phyloP scores from a whole-genome alignment of 306 rosid species.

The Senna tora region DNA sequence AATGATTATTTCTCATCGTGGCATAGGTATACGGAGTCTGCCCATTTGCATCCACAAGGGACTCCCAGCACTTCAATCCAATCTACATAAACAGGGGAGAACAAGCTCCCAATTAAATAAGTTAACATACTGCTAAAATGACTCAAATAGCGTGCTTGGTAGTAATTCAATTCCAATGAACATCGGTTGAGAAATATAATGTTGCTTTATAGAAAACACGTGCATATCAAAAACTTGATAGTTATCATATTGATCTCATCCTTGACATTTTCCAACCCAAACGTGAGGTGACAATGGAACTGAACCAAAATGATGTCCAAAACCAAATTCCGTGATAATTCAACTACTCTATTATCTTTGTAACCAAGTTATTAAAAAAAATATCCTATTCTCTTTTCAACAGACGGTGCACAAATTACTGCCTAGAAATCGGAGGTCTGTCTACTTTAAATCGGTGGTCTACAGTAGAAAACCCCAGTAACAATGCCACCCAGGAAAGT shows the following conservation, averaged over 20 bases:
- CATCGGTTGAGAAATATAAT: slow-evolving; percentile 6
- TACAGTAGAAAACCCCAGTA: background rate
- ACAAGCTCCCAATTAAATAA: slow-evolving; percentile 1
- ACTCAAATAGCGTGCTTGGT: background rate
- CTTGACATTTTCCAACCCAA: background rate
- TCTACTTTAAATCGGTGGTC: background rate
- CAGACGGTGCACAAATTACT: background rate
- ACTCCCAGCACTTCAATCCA: slow-evolving; percentile 82
- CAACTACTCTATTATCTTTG: background rate
- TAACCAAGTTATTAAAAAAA: background rate
- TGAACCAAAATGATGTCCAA: background rate
- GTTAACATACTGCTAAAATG: slow-evolving; percentile 11
- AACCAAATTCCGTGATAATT: background rate
- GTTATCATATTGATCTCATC: background rate
- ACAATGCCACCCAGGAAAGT: background rate
- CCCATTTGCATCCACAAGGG: slow-evolving; percentile 73
- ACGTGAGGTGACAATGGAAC: background rate
- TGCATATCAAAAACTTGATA: background rate
- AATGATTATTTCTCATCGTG: slow-evolving; percentile 69
- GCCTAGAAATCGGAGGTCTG: no score
- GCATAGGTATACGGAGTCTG: slow-evolving; percentile 79
- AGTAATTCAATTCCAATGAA: background rate
- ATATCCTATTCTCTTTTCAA: background rate
- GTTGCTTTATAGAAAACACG: background rate
- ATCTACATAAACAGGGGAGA: slow-evolving; percentile 49